phyloP scores from a whole-genome alignment of 164 flowering plant genomes.

The Piper longum region DNA sequence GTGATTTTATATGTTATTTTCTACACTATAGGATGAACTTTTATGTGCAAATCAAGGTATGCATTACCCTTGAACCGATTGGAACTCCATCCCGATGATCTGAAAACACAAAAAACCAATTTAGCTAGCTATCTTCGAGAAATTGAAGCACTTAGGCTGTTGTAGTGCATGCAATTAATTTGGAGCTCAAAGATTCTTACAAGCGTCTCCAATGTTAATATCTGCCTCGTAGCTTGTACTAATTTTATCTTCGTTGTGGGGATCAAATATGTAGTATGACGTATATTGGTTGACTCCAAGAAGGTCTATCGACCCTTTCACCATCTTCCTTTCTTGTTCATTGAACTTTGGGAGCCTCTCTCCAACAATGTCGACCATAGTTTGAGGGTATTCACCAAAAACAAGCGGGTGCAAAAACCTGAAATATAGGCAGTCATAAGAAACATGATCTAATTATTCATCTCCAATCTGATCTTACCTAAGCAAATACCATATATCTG shows the following conservation, averaged over 20 bases:
- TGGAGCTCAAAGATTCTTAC: slow-evolving; percentile 19
- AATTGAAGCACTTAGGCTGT: no score
- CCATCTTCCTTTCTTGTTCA: slow-evolving; percentile 36
- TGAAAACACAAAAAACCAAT: slow-evolving; percentile 5
- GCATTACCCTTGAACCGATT: slow-evolving; percentile 33
- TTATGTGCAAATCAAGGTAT: background rate
- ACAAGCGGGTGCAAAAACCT: slow-evolving; percentile 68
- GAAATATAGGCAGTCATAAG: background rate
- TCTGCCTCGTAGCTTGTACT: slow-evolving; percentile 38
- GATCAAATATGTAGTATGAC: slow-evolving; percentile 43
- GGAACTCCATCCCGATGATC: slow-evolving; percentile 28
- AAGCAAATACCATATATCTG: no score
- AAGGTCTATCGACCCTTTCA: slow-evolving; percentile 51
- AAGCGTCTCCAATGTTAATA: slow-evolving; percentile 49
- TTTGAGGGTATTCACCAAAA: slow-evolving; percentile 53
- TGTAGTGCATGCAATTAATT: no score
- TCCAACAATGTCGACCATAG: slow-evolving; percentile 45
- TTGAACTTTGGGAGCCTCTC: slow-evolving; percentile 52
- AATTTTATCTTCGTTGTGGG: slow-evolving; percentile 14
- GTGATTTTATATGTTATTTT: no score
- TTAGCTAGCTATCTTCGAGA: no score
- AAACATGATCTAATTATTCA: no score
- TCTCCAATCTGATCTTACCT: no score
- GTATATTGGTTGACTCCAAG: slow-evolving; percentile 65
- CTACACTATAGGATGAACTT: background rate